Base-by-base conservation (phyloP, 148 eudicot genomes). In the Camellia lanceoleosa region DNA sequence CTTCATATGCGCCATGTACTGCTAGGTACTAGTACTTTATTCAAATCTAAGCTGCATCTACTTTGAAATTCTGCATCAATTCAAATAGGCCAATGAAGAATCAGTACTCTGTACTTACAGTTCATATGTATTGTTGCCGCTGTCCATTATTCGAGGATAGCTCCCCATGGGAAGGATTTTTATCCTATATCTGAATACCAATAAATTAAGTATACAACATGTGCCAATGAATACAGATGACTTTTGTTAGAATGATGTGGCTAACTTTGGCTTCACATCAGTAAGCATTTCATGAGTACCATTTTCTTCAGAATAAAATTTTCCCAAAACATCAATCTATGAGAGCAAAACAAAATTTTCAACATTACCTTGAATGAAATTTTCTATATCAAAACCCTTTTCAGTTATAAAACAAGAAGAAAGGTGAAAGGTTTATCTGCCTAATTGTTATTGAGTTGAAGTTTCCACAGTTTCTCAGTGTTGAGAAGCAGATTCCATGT, bases 141-240 rank as follows among this genome's bases (percentile, higher is more conserved):
- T 90, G 85, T 96, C 99, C 95, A 91, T 91, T 44, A 96, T 91
- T 76, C 95, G 92, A 80, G 99, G 98, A 85, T 96, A 96, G 83
- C 99, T 93, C 61, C 99, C 99, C 97, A 96, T 93, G 7, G 97
- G 98, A 77, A 88, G 87, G 71, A 96, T 93, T 84, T 94, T 96
- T 78, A 96, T 92, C 65, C 92, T 88, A 86, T 91, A 96, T 88
- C 99, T 96, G 87, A 84, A 76, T 68, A 77, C 58, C 73, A 81
- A 61, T 80, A 71, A 68, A 72, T 80, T 69, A 82, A 81, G 84
- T 82, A 79, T 46, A 68, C 14, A 70, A 69, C 71, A 68, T 15
- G 9, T 16, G 5, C 64, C 78, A 60, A 54, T 70, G 42, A 43
- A 16, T 56, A 74, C 67, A 66, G 15, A 54, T 43, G 10, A 58